Evolutionary conservation across 257 asterid genomes (phyloP).

Genomic region (Solanum bulbocastanum): DNA sequence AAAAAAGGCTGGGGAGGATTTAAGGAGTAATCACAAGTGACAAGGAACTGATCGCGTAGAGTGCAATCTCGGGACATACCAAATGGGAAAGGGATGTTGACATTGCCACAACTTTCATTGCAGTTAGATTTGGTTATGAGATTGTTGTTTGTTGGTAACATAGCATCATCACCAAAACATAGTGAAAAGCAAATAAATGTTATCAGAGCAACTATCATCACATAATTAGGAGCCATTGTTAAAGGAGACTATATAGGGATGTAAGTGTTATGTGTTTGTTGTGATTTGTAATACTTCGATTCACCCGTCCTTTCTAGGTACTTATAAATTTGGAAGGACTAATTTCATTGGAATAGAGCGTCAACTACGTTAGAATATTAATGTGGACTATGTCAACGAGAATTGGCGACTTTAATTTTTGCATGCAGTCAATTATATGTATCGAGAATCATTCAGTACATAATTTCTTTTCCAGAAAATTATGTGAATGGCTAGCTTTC

Average conservation of each 20-base stretch:
- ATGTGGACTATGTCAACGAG: background rate
- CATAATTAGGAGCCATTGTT: background rate
- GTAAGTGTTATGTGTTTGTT: background rate
- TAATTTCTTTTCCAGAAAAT: background rate
- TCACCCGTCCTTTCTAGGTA: background rate
- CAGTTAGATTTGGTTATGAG: conserved; percentile 15
- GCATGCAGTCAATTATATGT: too few species aligned
- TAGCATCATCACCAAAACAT: background rate
- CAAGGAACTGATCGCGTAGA: background rate
- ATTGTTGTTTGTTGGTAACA: background rate
- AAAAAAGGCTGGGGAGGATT: background rate
- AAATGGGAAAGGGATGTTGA: conserved; percentile 29
- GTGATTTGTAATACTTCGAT: background rate
- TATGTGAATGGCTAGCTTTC: background rate
- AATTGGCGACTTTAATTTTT: background rate
- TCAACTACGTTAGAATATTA: background rate
- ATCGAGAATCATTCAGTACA: too few species aligned
- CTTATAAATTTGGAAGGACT: background rate
- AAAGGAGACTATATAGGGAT: background rate
- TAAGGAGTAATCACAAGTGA: background rate
- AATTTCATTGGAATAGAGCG: background rate
- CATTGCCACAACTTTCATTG: conserved; percentile 12
- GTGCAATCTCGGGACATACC: conserved; percentile 14
- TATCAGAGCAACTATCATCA: background rate
- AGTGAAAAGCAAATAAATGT: background rate